These are phyloP conservation scores for Saturnispora bothae DNA, from an alignment of 805 yeast species.

Conservation along the genomic window DNA sequence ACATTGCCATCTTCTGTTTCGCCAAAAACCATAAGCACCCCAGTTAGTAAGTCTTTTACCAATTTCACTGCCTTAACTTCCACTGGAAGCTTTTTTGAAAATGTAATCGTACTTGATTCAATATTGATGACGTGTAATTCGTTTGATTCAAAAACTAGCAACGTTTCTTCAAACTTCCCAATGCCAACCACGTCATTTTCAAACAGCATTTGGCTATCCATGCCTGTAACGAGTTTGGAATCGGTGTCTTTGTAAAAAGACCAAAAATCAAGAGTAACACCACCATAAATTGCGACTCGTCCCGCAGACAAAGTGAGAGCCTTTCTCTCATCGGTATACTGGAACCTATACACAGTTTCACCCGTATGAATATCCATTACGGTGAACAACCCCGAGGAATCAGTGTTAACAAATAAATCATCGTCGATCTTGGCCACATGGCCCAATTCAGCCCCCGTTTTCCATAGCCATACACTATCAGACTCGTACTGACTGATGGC, in stretches of 20 bases:
- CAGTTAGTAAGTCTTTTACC: neutral
- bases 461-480: conserved; percentile 1
- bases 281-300: neutral
- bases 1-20: neutral
- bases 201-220: conserved; percentile 2
- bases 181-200: conserved; percentile 12
- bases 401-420: conserved; percentile 8
- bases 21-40: neutral
- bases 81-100: conserved; percentile 5
- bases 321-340: conserved; percentile 6
- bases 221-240: neutral
- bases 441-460: neutral
- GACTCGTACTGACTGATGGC: neutral
- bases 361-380: conserved; percentile 20
- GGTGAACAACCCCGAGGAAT: conserved; percentile 17
- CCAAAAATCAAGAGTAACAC: conserved; percentile 4
- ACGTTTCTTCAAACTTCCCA: conserved; percentile 4
- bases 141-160: conserved; percentile 1
- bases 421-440: conserved; percentile 7
- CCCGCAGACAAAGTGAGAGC: neutral
- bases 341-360: conserved; percentile 23
- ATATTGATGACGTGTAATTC: neutral
- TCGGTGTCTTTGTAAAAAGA: neutral
- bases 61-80: conserved; percentile 1
- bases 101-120: conserved; percentile 2